Evolutionary conservation across 2,329 filamentous ascomycete genomes (phyloP).

Genomic region (Alternaria postmessia): DNA sequence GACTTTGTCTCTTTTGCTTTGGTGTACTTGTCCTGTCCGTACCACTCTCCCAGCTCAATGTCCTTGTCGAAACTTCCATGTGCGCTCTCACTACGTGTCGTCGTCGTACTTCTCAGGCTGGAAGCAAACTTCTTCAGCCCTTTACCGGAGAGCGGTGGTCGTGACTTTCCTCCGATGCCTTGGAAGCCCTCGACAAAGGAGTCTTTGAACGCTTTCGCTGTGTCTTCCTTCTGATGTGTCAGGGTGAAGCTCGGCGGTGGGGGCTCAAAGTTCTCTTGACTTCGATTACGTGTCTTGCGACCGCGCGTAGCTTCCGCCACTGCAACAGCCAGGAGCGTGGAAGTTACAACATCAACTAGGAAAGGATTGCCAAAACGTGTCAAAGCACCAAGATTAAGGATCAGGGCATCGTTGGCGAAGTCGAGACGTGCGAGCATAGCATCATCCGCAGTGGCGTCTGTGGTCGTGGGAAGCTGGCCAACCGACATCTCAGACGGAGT

Average conservation of each 20-base stretch:
- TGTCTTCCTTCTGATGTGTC: conserved; percentile 34
- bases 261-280: conserved; percentile 41
- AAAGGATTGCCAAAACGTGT: conserved; percentile 55
- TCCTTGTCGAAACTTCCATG: conserved; percentile 46
- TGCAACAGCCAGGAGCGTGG: conserved; percentile 55
- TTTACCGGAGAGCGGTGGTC: conserved; percentile 25
- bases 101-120: conserved; percentile 28
- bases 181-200: conserved; percentile 46
- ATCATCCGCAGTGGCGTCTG: conserved; percentile 48
- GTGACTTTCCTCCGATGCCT: conserved; percentile 38
- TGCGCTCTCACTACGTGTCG: conserved; percentile 20
- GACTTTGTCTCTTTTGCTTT: conserved; percentile 20
- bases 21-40: conserved; percentile 38
- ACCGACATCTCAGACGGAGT: conserved; percentile 47
- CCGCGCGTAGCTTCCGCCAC: conserved; percentile 55
- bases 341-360: conserved; percentile 56
- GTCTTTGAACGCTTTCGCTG: conserved; percentile 40
- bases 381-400: conserved; percentile 56
- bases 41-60: conserved; percentile 50
- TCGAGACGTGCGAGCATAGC: conserved; percentile 56
- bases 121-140: conserved; percentile 35
- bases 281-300: conserved; percentile 26
- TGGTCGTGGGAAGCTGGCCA: conserved; percentile 44
- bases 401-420: conserved; percentile 52
- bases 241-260: conserved; percentile 40